phyloP scores from a whole-genome alignment of 2,329 filamentous ascomycete genomes.

The Parasarocladium wereldwijsianum region DNA sequence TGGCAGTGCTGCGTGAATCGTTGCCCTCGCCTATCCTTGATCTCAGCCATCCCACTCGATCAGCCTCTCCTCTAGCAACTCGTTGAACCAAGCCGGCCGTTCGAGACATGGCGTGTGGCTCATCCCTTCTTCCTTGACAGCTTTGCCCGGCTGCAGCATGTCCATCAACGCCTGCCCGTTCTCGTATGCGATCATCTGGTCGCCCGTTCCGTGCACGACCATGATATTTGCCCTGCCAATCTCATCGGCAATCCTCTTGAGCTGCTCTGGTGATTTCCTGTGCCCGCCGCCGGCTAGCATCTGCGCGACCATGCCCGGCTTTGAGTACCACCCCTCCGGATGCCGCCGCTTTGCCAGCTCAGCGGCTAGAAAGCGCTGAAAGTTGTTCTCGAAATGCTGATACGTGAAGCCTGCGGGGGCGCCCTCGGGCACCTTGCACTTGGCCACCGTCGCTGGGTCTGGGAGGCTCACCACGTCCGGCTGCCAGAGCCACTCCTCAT shows the following conservation, averaged over 20 bases:
- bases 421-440: constrained; percentile 15
- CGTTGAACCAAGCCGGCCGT: constrained; percentile 53
- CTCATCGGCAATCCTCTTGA: constrained; percentile 46
- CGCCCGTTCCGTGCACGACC: constrained; percentile 60
- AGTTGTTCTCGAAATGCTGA: constrained; percentile 55
- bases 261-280: constrained; percentile 52
- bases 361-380: constrained; percentile 67
- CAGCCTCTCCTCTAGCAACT: constrained; percentile 42
- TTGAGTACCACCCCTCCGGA: constrained; percentile 43
- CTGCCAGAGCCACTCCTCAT: constrained; percentile 41
- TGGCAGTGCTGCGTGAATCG: too few species aligned
- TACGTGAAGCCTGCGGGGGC: constrained; percentile 25
- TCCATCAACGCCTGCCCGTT: constrained; percentile 57
- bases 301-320: constrained; percentile 59
- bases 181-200: constrained; percentile 62
- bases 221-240: constrained; percentile 63
- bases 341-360: constrained; percentile 60
- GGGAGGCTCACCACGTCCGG: constrained; percentile 46
- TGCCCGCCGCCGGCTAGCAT: constrained; percentile 69
- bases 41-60: constrained; percentile 19
- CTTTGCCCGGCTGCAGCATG: constrained; percentile 45
- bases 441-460: constrained; percentile 23
- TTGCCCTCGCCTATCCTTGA: too few species aligned
- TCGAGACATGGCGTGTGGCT: constrained; percentile 68
- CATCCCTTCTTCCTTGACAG: constrained; percentile 50